These are phyloP conservation scores for Aspergillus unguis DNA, from an alignment of 2,329 filamentous ascomycete genomes.

Conservation along the genomic window DNA sequence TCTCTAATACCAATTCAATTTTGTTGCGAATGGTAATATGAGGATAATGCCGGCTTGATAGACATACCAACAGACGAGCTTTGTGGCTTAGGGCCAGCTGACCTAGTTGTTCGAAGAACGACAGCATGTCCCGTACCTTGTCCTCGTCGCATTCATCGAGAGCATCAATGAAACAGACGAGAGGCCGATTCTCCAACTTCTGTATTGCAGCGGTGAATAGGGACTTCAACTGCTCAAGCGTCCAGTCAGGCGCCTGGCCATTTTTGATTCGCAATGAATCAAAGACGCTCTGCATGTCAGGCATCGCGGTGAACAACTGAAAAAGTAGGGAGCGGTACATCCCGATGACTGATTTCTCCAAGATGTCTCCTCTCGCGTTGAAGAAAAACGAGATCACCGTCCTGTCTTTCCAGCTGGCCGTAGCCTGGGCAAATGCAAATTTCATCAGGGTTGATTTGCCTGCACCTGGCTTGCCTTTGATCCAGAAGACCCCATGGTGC, in stretches of 20 bases:
- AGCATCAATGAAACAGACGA: conserved; percentile 43
- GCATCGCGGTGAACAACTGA: conserved; percentile 42
- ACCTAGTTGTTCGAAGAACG: conserved; percentile 31
- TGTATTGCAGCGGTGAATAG: conserved; percentile 26
- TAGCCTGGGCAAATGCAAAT: conserved; percentile 22
- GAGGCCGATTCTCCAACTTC: conserved; percentile 21
- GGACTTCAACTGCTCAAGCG: conserved; percentile 19
- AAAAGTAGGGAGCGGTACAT: conserved; percentile 52
- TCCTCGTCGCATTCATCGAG: conserved; percentile 44
- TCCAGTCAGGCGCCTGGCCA: background rate
- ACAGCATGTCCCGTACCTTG: conserved; percentile 35
- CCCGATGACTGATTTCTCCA: conserved; percentile 48
- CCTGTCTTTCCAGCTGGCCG: background rate
- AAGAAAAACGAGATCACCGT: conserved; percentile 49
- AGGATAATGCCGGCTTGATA: conserved; percentile 45
- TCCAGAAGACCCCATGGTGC: conserved; percentile 32
- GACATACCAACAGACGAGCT: conserved; percentile 28
- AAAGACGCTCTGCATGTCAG: conserved; percentile 32
- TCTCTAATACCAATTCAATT: conserved; percentile 36
- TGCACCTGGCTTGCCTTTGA: conserved; percentile 41
- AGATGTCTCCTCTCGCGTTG: conserved; percentile 43
- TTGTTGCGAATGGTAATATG: conserved; percentile 32
- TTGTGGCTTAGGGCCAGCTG: conserved; percentile 11
- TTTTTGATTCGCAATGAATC: background rate
- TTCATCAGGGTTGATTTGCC: conserved; percentile 49